These are phyloP conservation scores for Saccharomyces pastorianus DNA, from an alignment of 1,139 yeast species.

Conservation along the genomic window DNA sequence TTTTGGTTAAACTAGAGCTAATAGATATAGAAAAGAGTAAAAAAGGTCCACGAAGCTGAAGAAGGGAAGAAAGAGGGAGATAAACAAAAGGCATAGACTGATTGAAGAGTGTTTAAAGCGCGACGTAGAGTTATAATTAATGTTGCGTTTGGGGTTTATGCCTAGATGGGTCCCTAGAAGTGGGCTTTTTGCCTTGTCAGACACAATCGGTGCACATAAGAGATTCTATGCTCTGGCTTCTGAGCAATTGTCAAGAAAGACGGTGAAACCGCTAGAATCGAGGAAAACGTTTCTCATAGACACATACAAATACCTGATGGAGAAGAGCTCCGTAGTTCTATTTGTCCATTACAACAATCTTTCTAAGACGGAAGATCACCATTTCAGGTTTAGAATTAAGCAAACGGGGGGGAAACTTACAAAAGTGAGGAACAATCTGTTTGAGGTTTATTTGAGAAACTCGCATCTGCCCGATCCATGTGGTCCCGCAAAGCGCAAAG, in stretches of 20 bases:
- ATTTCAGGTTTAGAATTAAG: conserved; percentile 52
- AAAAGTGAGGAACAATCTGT: conserved; percentile 58
- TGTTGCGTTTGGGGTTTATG: background rate
- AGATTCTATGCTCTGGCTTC: background rate
- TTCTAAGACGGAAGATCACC: conserved; percentile 56
- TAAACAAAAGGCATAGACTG: background rate
- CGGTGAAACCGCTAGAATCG: conserved; percentile 47
- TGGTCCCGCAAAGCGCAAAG: conserved; percentile 42
- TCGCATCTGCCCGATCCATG: conserved; percentile 68
- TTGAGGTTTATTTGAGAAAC: conserved; percentile 70
- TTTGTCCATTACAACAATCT: conserved; percentile 81
- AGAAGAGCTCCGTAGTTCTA: conserved; percentile 57
- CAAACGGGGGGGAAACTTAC: conserved; percentile 60
- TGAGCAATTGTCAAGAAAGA: conserved; percentile 15
- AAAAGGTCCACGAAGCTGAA: background rate
- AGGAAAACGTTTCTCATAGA: conserved; percentile 83
- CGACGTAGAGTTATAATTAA: background rate
- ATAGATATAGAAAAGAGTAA: background rate
- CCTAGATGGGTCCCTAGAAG: background rate
- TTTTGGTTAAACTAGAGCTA: too few relatives aligned
- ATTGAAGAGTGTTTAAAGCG: background rate
- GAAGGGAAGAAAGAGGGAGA: background rate
- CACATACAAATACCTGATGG: conserved; percentile 63
- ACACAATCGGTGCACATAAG: background rate
- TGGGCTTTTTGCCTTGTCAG: background rate